Conservation (phyloP, 257 asterid species). For the Capsicum chinense region DNA sequence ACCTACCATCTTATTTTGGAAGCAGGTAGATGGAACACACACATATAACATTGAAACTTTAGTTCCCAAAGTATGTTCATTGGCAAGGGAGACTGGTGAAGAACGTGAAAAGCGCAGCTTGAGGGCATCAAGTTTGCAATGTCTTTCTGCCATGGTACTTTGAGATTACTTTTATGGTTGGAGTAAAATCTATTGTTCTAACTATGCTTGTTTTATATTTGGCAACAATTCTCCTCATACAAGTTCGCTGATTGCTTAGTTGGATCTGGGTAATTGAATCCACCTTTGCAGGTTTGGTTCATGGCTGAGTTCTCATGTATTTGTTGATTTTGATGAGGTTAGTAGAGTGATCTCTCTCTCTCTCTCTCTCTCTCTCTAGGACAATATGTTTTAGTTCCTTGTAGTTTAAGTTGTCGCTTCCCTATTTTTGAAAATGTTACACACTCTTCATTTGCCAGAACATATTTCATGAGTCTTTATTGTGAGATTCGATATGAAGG, state of each 20-base stretch:
- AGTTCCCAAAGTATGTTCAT: slow-evolving; percentile 66
- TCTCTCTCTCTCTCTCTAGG: slow-evolving; percentile 21
- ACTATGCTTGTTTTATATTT: slow-evolving; percentile 1
- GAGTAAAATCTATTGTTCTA: background rate
- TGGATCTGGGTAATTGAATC: slow-evolving; percentile 23
- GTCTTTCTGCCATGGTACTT: slow-evolving; percentile 89
- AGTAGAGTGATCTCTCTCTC: slow-evolving; percentile 28
- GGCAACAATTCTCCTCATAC: background rate
- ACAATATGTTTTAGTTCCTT: slow-evolving; percentile 1
- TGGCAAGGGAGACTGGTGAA: slow-evolving; percentile 66
- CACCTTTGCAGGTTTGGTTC: slow-evolving; percentile 81
- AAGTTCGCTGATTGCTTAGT: slow-evolving; percentile 11
- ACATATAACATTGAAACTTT: slow-evolving; percentile 69
- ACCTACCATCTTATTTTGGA: slow-evolving; percentile 32
- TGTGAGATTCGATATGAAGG: background rate
- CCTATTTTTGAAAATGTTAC: background rate
- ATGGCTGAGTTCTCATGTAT: slow-evolving; percentile 81
- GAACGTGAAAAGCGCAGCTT: slow-evolving; percentile 59
- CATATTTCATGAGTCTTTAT: background rate
- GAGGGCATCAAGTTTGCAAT: slow-evolving; percentile 90
- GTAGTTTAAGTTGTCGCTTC: background rate
- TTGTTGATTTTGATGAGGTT: slow-evolving; percentile 84
- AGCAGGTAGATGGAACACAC: slow-evolving; percentile 86
- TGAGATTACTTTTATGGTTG: background rate
- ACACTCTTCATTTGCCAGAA: slow-evolving; percentile 18